phyloP scores from a whole-genome alignment of 768 basidiomycete genomes.

The Boletus tomentosulus region DNA sequence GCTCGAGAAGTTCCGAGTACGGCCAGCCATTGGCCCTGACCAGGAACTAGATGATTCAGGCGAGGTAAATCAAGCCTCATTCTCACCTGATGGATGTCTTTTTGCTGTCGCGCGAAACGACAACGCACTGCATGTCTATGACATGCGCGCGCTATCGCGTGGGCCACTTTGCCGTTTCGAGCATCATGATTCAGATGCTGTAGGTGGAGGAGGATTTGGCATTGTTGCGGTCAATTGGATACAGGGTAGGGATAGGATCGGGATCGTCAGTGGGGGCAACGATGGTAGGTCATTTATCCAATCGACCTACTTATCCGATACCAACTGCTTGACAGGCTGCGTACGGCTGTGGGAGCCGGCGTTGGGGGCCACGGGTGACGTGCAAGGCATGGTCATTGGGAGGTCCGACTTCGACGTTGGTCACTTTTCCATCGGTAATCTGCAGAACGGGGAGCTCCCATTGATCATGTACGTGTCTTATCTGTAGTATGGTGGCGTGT shows the following conservation, averaged over 20 bases:
- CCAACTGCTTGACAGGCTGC: conserved; percentile 41
- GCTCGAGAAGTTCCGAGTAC: conserved; percentile 34
- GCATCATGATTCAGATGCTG: conserved; percentile 39
- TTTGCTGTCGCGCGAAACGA: conserved; percentile 59
- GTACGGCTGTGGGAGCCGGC: conserved; percentile 64
- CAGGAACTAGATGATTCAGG: conserved; percentile 17
- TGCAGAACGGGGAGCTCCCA: conserved; percentile 45
- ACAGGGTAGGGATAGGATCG: conserved; percentile 37
- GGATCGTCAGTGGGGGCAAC: conserved; percentile 56
- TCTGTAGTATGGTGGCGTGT: neutral
- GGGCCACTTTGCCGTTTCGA: conserved; percentile 46
- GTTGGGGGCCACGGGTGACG: conserved; percentile 32
- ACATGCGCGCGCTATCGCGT: conserved; percentile 47
- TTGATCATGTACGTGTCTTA: conserved; percentile 54
- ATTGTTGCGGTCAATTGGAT: conserved; percentile 54
- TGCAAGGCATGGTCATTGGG: conserved; percentile 49
- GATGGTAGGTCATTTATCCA: conserved; percentile 46
- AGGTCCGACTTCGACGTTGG: conserved; percentile 54
- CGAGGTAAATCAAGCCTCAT: conserved; percentile 48
- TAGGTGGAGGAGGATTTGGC: conserved; percentile 39
- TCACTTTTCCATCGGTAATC: conserved; percentile 56
- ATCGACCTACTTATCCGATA: neutral
- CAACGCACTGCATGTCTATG: conserved; percentile 59
- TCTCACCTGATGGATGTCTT: conserved; percentile 59
- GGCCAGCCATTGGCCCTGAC: neutral